These are phyloP conservation scores for Obelidium mucronatum DNA, from an alignment of 192 early-diverging fungal species.

Conservation along the genomic window DNA sequence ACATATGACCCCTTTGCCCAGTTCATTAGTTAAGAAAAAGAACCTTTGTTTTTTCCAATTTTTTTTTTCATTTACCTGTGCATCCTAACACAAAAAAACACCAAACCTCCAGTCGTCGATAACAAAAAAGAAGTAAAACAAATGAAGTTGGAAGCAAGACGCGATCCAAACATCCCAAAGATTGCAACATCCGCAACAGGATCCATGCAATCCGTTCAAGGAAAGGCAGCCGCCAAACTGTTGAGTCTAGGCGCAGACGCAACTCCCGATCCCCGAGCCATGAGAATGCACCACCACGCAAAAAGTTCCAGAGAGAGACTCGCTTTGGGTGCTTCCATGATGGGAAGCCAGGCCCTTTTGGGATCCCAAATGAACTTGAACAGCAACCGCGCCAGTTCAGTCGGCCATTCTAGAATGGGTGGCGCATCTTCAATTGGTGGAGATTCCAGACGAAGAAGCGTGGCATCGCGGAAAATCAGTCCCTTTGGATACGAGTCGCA, in stretches of 20 bases:
- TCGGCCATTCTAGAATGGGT: not conserved
- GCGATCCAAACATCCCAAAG: no score
- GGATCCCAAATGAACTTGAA: no score
- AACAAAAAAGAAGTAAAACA: slow-evolving; percentile 19
- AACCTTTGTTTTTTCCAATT: no score
- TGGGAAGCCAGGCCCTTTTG: not conserved
- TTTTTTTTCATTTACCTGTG: no score
- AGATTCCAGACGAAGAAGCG: not conserved
- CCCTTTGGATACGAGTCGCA: not conserved
- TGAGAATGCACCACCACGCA: slow-evolving; percentile 10
- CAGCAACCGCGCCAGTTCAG: not conserved
- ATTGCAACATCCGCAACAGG: no score
- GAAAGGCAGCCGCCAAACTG: slow-evolving; percentile 27
- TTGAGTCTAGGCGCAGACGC: slow-evolving; percentile 27
- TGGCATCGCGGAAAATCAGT: not conserved
- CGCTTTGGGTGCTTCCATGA: not conserved
- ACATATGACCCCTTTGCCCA: slow-evolving; percentile 50
- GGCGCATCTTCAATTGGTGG: not conserved
- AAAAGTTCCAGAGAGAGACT: slow-evolving; percentile 7
- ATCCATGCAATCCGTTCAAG: slow-evolving; percentile 21
- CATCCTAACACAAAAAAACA: no score
- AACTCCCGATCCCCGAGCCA: not conserved
- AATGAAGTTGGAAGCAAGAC: slow-evolving; percentile 21
- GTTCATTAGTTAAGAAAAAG: no score
- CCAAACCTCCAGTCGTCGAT: no score